Evolutionary conservation across 345 rosid species (phyloP).

Genomic region (Bruguiera gymnorhiza): DNA sequence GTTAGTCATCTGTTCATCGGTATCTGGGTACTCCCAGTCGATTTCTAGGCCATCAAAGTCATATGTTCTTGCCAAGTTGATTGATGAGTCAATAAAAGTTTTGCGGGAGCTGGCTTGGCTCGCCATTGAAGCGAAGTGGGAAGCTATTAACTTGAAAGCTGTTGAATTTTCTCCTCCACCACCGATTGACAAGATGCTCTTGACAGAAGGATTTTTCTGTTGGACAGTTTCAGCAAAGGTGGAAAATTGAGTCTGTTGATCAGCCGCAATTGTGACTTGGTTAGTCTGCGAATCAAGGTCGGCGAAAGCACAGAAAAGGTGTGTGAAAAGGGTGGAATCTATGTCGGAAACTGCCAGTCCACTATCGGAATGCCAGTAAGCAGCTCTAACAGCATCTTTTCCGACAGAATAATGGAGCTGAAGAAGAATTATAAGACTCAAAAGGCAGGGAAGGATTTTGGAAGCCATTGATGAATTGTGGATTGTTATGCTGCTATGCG

Average conservation of each 20-base stretch:
- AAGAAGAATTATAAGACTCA: not conserved
- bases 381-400: constrained; percentile 45
- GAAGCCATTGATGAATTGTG: constrained; percentile 15
- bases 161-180: constrained; percentile 31
- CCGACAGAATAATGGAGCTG: constrained; percentile 25
- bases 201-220: constrained; percentile 41
- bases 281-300: constrained; percentile 36
- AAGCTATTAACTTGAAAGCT: not conserved
- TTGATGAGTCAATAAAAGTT: constrained; percentile 57
- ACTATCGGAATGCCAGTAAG: constrained; percentile 45
- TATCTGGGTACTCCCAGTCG: not conserved
- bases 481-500: not conserved
- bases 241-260: constrained; percentile 41
- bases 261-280: constrained; percentile 40
- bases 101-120: constrained; percentile 40
- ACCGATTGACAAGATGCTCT: constrained; percentile 59
- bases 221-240: constrained; percentile 52
- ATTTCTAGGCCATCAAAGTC: not conserved
- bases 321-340: constrained; percentile 56
- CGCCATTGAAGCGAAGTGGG: constrained; percentile 46
- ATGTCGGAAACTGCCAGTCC: constrained; percentile 35
- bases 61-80: constrained; percentile 10
- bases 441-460: constrained; percentile 14
- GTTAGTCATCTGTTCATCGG: not conserved
- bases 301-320: constrained; percentile 56